phyloP scores from a whole-genome alignment of 768 basidiomycete species.

The Chalciporus chontae region DNA sequence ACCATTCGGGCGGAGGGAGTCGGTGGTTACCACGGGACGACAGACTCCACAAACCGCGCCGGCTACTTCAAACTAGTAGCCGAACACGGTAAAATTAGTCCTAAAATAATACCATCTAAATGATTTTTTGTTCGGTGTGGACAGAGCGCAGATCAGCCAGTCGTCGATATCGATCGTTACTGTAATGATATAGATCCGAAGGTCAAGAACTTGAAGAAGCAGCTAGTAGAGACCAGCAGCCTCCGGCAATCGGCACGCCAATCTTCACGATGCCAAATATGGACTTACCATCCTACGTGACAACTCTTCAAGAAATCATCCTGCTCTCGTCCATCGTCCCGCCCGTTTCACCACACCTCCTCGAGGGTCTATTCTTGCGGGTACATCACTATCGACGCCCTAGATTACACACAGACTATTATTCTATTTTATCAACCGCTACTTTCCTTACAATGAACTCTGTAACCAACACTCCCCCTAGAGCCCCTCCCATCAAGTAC shows the following conservation, averaged over 20 bases:
- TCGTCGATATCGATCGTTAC: not conserved
- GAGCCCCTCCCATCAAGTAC: slow-evolving; percentile 71
- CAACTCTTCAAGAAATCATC: not conserved
- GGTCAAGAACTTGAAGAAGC: no score
- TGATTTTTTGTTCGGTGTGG: not conserved
- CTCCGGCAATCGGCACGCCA: no score
- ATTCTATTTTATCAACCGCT: slow-evolving; percentile 1
- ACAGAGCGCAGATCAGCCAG: slow-evolving; percentile 11
- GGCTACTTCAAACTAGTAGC: no score
- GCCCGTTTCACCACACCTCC: not conserved
- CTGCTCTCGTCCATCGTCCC: slow-evolving; percentile 8
- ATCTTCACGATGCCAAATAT: not conserved
- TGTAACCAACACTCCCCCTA: slow-evolving; percentile 55
- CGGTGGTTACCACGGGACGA: no score
- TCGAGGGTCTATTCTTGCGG: not conserved
- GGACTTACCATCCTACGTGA: not conserved
- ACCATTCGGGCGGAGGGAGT: slow-evolving; percentile 8
- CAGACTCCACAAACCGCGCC: no score
- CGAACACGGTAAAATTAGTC: slow-evolving; percentile 2
- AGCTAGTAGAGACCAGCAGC: not conserved
- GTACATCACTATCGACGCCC: slow-evolving; percentile 14
- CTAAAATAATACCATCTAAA: not conserved
- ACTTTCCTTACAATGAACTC: slow-evolving; percentile 22
- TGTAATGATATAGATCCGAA: not conserved
- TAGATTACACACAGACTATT: slow-evolving; percentile 14